Evolutionary conservation across 169 alveolate genomes (phyloP), one percentile per base, ranked within the genome.

Genomic region (Plasmodium fragile): DNA sequence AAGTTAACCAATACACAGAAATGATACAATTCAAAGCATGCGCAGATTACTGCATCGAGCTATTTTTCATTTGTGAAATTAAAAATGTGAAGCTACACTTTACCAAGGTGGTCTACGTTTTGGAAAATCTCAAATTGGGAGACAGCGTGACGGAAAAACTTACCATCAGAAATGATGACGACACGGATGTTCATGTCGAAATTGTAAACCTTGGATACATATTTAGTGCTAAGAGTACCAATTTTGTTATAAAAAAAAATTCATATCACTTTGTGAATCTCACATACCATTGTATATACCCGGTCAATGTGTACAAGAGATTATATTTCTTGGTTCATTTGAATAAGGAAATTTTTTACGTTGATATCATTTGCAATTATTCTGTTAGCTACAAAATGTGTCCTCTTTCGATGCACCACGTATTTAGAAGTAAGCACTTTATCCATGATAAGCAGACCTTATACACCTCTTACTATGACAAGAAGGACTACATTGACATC

Each of bases 11-110:
- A 3, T 87, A 87, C 81, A 78, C 82, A 36, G 93, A 87, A 59
- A 65, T 55, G 69, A 87, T 87, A 59, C 93, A 55, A 5, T 87
- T 87, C 81, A 87, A 55, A 87, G 93, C 93, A 55, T 87, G 93
- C 55, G 78, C 22, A 22, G 93, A 87, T 87, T 87, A 87, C 43
- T 78, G 75, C 3, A 79, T 87, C 16, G 93, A 87, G 4, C 22
- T 87, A 18, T 87, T 77, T 70, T 25, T 87, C 79, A 55, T 87
- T 22, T 87, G 93, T 78, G 93, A 87, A 87, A 87, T 87, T 77
- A 79, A 55, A 87, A 78, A 49, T 36, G 71, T 77, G 70, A 55
- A 87, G 81, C 78, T 87, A 32, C 39, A 28, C 5, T 87, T 87
- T 25, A 28, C 52, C 10, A 87, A 87, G 41, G 81, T 30, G 25